A percentile compares a stretch with the other conserved stretches of the same genome.
Evolutionary conservation across 768 basidiomycete species (phyloP).

Genomic region (Lanmaoa pseudosensibilis): DNA sequence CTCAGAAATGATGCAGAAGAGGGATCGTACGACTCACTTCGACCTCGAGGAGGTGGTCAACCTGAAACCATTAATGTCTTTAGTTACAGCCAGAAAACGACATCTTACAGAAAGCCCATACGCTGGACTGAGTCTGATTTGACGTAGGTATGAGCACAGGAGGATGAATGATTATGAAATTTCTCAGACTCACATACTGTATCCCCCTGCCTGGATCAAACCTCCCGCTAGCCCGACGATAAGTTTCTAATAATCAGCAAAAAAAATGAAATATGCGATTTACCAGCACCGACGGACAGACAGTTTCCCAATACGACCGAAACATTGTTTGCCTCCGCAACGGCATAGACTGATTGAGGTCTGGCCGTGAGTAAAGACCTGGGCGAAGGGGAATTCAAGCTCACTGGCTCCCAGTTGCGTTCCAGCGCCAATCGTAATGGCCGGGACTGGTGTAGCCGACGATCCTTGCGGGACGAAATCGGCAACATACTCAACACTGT

Average conservation of each 20-base stretch:
- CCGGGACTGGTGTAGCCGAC: constrained; percentile 7
- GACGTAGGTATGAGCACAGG: neutral
- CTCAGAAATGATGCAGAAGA: neutral
- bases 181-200: constrained; percentile 30
- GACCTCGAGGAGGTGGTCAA: constrained; percentile 48
- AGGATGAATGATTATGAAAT: neutral
- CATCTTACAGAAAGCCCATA: constrained; percentile 3
- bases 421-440: constrained; percentile 16
- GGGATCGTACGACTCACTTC: constrained; percentile 5
- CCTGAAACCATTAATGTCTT: constrained; percentile 26
- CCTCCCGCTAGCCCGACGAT: constrained; percentile 32
- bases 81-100: neutral
- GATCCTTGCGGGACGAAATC: constrained; percentile 22
- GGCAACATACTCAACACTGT: constrained; percentile 1
- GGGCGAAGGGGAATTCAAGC: neutral
- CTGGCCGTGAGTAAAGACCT: neutral
- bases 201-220: constrained; percentile 49
- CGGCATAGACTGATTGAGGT: constrained; percentile 7
- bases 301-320: constrained; percentile 18
- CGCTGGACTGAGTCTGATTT: constrained; percentile 19
- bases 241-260: neutral
- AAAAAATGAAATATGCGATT: neutral
- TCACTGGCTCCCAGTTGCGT: constrained; percentile 13
- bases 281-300: constrained; percentile 21
- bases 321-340: constrained; percentile 9